phyloP scores from a whole-genome alignment of 2,329 filamentous ascomycete genomes.

The Akanthomyces dipterigenus region DNA sequence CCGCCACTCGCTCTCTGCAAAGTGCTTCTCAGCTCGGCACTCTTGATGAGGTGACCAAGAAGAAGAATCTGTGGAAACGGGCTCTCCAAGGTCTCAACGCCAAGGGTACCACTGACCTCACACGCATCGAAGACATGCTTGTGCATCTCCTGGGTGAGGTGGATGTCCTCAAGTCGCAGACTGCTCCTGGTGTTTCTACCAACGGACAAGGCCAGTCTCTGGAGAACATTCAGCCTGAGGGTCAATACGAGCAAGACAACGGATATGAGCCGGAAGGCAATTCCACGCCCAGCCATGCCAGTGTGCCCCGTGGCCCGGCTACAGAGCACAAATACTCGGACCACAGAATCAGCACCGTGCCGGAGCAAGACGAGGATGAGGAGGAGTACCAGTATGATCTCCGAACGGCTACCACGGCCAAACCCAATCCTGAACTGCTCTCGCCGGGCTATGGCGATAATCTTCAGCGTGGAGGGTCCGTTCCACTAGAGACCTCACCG shows the following conservation, averaged over 20 bases:
- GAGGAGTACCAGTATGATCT: conserved; percentile 61
- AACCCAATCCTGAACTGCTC: conserved; percentile 44
- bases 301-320: conserved; percentile 61
- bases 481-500: conserved; percentile 53
- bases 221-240: conserved; percentile 58
- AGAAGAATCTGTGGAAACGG: conserved; percentile 86
- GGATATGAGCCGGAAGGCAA: conserved; percentile 84
- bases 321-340: conserved; percentile 58
- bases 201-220: conserved; percentile 56
- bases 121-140: conserved; percentile 85
- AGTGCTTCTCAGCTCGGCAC: conserved; percentile 49
- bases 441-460: conserved; percentile 49
- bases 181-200: conserved; percentile 32
- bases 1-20: conserved; percentile 53
- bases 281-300: conserved; percentile 58
- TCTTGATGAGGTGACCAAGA: conserved; percentile 61
- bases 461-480: conserved; percentile 42
- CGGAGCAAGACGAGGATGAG: conserved; percentile 76
- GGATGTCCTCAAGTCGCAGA: conserved; percentile 67
- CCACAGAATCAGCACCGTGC: conserved; percentile 84
- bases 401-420: conserved; percentile 30
- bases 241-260: conserved; percentile 59
- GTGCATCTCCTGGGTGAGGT: conserved; percentile 89
- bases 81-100: conserved; percentile 86
- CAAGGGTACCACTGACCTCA: conserved; percentile 81